Evolutionary conservation across 495 filamentous ascomycete species (phyloP).

Genomic region (Penicillium arizonense): DNA sequence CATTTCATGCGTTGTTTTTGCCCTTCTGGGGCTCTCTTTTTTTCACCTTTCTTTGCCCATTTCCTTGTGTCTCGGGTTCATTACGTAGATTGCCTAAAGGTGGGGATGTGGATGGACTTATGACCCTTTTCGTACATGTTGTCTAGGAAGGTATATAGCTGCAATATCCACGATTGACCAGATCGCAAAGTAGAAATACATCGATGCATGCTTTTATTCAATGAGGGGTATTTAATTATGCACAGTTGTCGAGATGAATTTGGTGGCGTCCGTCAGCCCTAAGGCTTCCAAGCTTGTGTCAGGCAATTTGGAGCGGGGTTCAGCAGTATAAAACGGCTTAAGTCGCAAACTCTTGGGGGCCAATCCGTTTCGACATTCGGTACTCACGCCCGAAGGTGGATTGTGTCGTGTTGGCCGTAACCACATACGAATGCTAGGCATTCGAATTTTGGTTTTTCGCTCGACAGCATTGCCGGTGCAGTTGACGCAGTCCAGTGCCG

Average conservation of each 20-base stretch:
- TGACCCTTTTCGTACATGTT: too few relatives aligned
- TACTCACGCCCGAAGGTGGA: not conserved
- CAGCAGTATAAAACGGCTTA: not conserved
- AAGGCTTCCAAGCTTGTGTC: too few relatives aligned
- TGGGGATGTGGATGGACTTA: too few relatives aligned
- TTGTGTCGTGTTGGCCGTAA: not conserved
- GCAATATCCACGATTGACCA: not conserved
- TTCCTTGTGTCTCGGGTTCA: too few relatives aligned
- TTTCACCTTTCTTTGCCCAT: too few relatives aligned
- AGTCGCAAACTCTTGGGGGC: not conserved
- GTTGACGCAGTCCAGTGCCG: not conserved
- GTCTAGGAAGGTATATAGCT: too few relatives aligned
- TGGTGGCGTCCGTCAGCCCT: not conserved
- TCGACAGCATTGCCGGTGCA: not conserved
- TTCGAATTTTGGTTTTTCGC: not conserved
- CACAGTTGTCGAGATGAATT: not conserved
- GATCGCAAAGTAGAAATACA: not conserved
- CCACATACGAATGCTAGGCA: not conserved
- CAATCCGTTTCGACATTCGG: not conserved
- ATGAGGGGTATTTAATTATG: constrained; percentile 3
- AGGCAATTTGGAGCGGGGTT: not conserved
- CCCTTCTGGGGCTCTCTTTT: too few relatives aligned
- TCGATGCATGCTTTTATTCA: not conserved
- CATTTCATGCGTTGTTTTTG: too few relatives aligned
- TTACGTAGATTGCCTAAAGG: too few relatives aligned